Percentiles rank a stretch among this genome's conserved stretches.
phyloP scores from a whole-genome alignment of 108 stramenopile genomes.

The Skeletonema menzelii region DNA sequence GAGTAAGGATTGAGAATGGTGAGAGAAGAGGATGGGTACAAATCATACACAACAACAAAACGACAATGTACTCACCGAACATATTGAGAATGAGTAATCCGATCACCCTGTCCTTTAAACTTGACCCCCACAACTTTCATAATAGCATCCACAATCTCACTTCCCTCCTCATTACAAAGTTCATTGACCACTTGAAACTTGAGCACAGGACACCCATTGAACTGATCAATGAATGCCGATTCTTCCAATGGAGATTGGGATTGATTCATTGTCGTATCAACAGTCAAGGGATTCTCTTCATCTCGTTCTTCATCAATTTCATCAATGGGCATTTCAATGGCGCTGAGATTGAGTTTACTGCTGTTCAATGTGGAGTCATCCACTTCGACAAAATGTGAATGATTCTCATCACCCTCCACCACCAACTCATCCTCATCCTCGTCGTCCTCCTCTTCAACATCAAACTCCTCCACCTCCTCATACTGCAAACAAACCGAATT shows the following conservation, averaged over 20 bases:
- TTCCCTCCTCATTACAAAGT: slow-evolving; percentile 58
- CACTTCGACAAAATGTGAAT: no score
- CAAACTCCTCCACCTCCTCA: slow-evolving; percentile 45
- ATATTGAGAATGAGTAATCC: slow-evolving; percentile 31
- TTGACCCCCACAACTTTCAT: slow-evolving; percentile 67
- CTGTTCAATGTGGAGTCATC: background rate
- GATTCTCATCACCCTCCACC: background rate
- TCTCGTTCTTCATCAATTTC: background rate
- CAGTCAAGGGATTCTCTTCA: slow-evolving; percentile 1
- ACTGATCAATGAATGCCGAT: slow-evolving; percentile 27
- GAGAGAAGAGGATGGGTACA: background rate
- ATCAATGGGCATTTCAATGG: background rate
- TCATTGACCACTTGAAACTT: slow-evolving; percentile 78
- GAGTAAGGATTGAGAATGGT: background rate
- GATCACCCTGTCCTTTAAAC: slow-evolving; percentile 17
- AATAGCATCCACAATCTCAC: slow-evolving; percentile 79
- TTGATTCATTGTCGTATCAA: background rate
- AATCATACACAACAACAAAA: no score
- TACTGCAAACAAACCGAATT: slow-evolving; percentile 72
- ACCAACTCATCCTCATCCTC: slow-evolving; percentile 13
- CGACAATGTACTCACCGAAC: slow-evolving; percentile 1
- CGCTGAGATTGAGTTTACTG: background rate
- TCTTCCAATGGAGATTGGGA: background rate
- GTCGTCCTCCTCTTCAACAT: slow-evolving; percentile 18
- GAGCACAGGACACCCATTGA: slow-evolving; percentile 66